These are phyloP conservation scores for Phyllosticta citriasiana DNA, from an alignment of 2,329 filamentous ascomycete genomes.

Conservation along the genomic window DNA sequence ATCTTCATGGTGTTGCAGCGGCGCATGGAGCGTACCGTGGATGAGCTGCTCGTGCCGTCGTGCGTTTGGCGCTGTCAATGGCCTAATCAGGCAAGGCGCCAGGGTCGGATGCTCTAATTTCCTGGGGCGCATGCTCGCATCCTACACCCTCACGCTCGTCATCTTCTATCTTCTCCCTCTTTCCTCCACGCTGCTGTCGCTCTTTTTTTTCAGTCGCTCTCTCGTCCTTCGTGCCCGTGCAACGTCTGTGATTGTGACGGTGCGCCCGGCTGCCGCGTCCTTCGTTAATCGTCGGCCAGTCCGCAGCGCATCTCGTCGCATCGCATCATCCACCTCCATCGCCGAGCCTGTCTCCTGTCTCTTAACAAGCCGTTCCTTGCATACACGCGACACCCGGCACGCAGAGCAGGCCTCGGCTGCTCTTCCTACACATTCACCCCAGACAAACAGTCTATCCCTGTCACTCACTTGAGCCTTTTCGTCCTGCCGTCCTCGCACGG, in stretches of 20 bases:
- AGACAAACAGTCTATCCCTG: conserved; percentile 2
- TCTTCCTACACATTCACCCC: background rate
- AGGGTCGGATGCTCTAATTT: background rate
- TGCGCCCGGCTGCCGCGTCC: conserved; percentile 7
- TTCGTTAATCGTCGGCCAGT: conserved; percentile 14
- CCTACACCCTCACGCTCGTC: background rate
- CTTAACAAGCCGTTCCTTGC: background rate
- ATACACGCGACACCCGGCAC: background rate
- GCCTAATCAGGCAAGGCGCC: background rate
- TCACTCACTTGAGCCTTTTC: background rate
- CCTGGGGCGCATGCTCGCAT: background rate
- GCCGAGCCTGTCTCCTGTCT: background rate
- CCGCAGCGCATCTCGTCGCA: conserved; percentile 8
- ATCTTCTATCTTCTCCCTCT: conserved; percentile 1
- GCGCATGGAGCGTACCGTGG: background rate
- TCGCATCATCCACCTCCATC: background rate
- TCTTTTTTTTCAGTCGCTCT: conserved; percentile 2
- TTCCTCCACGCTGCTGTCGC: background rate
- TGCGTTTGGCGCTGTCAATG: background rate
- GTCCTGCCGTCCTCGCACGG: background rate
- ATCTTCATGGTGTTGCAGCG: background rate
- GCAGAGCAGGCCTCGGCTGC: background rate
- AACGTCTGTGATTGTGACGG: background rate
- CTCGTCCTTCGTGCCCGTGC: conserved; percentile 12
- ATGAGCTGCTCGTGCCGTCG: background rate